Conservation (phyloP, 805 yeast genomes). For the Kuraishia ogatae region DNA sequence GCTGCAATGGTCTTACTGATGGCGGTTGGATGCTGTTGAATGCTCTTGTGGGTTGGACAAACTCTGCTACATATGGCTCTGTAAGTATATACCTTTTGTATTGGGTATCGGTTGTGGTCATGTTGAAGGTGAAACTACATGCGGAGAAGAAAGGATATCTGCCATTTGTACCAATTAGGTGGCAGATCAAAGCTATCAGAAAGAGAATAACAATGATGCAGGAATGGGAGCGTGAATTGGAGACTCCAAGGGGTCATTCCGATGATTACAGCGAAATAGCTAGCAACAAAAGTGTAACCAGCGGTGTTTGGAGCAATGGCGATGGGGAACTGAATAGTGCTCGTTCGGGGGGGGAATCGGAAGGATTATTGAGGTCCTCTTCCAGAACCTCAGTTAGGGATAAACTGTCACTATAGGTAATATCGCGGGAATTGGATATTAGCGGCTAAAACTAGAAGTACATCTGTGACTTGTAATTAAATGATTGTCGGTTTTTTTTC, state of each 20-base stretch:
- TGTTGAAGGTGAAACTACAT: slow-evolving; percentile 29
- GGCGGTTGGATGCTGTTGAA: slow-evolving; percentile 89
- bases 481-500: not conserved
- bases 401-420: no score
- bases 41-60: slow-evolving; percentile 90
- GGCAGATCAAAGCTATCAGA: slow-evolving; percentile 49
- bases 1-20: slow-evolving; percentile 89
- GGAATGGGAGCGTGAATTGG: slow-evolving; percentile 7
- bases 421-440: no score
- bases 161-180: slow-evolving; percentile 51
- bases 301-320: not conserved
- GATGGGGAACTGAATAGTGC: not conserved
- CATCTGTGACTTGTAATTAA: no score
- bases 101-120: slow-evolving; percentile 49
- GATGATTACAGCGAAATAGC: slow-evolving; percentile 15
- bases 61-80: slow-evolving; percentile 86
- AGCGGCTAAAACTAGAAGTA: no score
- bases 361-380: not conserved
- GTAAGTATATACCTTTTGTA: slow-evolving; percentile 63
- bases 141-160: slow-evolving; percentile 54
- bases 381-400: not conserved
- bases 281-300: slow-evolving; percentile 8
- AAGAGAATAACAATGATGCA: slow-evolving; percentile 25
- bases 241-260: not conserved
- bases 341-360: not conserved